phyloP scores from a whole-genome alignment of 768 basidiomycete species.

The Russula foetens region DNA sequence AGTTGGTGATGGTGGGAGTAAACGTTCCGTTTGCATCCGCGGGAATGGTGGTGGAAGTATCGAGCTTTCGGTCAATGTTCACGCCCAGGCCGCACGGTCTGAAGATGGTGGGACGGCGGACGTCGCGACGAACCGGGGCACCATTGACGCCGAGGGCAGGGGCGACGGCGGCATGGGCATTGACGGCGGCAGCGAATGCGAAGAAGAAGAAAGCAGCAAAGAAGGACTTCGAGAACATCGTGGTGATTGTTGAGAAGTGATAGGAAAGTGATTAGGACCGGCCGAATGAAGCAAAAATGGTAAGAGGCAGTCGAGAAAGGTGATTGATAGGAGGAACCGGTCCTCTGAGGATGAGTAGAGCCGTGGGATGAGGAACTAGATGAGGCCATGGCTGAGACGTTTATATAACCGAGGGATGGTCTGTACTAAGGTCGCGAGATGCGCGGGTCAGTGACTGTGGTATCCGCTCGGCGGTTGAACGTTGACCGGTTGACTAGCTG shows the following conservation, averaged over 20 bases:
- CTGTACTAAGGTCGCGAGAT: too few species aligned
- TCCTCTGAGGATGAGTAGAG: neutral
- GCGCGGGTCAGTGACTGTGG: too few species aligned
- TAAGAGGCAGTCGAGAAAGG: neutral
- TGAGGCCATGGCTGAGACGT: neutral
- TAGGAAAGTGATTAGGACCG: neutral
- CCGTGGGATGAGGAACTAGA: neutral
- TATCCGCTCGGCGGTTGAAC: too few species aligned
- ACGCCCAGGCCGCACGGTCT: slow-evolving; percentile 38
- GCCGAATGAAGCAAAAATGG: neutral
- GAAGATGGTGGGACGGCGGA: slow-evolving; percentile 25
- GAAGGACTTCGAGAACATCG: slow-evolving; percentile 26
- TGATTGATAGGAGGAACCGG: slow-evolving; percentile 2
- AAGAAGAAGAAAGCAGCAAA: slow-evolving; percentile 28
- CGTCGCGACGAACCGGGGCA: slow-evolving; percentile 22
- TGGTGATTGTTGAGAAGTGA: neutral
- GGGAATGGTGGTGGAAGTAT: slow-evolving; percentile 27
- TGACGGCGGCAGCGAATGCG: slow-evolving; percentile 30
- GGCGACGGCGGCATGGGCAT: slow-evolving; percentile 35
- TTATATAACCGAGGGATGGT: too few species aligned
- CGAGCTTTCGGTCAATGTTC: slow-evolving; percentile 34
- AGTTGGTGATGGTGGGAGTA: slow-evolving; percentile 35
- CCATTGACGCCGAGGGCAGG: slow-evolving; percentile 34
- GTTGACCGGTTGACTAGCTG: too few species aligned
- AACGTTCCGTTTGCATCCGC: slow-evolving; percentile 34